phyloP scores from a whole-genome alignment of 225 moss, liverwort and hornwort genomes.

The Pseudoscleropodium purum region DNA sequence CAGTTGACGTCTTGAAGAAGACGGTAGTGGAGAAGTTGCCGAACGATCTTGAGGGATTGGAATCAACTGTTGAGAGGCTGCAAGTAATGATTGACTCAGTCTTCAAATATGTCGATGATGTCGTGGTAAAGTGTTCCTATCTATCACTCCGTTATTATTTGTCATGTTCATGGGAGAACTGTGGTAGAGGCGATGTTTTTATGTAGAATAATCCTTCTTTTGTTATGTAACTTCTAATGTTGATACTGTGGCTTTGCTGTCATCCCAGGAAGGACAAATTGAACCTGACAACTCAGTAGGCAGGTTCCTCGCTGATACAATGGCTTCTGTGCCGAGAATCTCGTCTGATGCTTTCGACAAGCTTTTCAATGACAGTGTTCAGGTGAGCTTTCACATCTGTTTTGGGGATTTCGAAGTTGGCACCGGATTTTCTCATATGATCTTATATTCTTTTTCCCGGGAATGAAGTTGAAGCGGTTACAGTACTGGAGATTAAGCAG shows the following conservation, averaged over 20 bases:
- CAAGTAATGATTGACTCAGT: slow-evolving; percentile 86
- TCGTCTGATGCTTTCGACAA: slow-evolving; percentile 91
- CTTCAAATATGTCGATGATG: slow-evolving; percentile 86
- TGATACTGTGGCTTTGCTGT: background rate
- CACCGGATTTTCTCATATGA: background rate
- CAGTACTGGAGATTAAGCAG: background rate
- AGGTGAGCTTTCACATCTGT: slow-evolving; percentile 32
- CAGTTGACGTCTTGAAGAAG: slow-evolving; percentile 98
- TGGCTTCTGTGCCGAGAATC: slow-evolving; percentile 87
- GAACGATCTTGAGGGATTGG: slow-evolving; percentile 90
- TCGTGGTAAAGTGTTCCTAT: slow-evolving; percentile 58
- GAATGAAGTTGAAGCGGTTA: background rate
- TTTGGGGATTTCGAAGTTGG: background rate
- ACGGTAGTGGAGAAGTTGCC: slow-evolving; percentile 91
- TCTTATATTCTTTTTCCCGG: background rate
- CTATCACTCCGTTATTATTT: background rate
- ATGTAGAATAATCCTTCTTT: background rate
- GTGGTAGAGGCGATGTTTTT: background rate
- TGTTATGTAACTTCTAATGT: background rate
- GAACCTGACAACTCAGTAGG: slow-evolving; percentile 84
- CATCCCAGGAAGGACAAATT: slow-evolving; percentile 66
- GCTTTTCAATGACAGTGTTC: slow-evolving; percentile 95
- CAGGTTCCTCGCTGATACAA: slow-evolving; percentile 88
- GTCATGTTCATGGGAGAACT: background rate
- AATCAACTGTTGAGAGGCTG: slow-evolving; percentile 74